Base-by-base conservation (phyloP, 768 basidiomycete genomes). In the Tricholoma sp. region DNA sequence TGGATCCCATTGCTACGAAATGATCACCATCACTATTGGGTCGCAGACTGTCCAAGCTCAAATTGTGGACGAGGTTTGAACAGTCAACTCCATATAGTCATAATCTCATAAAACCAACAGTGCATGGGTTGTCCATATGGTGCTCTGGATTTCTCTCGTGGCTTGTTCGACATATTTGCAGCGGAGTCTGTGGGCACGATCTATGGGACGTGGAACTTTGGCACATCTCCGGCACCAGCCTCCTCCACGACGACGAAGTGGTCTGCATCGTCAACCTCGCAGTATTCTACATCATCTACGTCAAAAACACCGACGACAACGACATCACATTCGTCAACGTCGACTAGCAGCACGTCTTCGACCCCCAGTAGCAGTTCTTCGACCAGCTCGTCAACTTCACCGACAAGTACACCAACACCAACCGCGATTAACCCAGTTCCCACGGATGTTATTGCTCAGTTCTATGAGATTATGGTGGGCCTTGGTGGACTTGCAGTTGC, bases 61-160 rank as follows among this genome's bases (percentile, higher is more conserved):
- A 51, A 78, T 88, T 52, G 71, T 70, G 55, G 86, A 89, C 61
- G 61, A 73, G 73, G 83, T 81, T 48, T 53, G 69, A 67, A 37
- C 24, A 13, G 6, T 20, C 24, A 12, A 9, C 3, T 15, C 11
- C n/a, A 29, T 3, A 29, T 37, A 20, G 32, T 12, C n/a, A 28
- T 39, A 9, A 15, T 37, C 33, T 57, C 29, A 59, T 33, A 6
- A 32, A 41, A 36, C 11, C 5, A 39, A 8, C 63, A 82, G 75
- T 85, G 84, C 64, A 73, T 76, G 15, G 74, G 74, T 12, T 86
- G 84, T 63, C 73, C 74, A 2, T 77, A 68, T 44, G 78, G 74
- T 6, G 81, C 71, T 17, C 74, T 86, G 37, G 84, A 86, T 63
- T 65, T 84, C 34, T 74, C 76, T 13, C n/a, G 69, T 29, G 76